Conservation (phyloP, 139 green algal species). For the Pleodorina starrii region DNA sequence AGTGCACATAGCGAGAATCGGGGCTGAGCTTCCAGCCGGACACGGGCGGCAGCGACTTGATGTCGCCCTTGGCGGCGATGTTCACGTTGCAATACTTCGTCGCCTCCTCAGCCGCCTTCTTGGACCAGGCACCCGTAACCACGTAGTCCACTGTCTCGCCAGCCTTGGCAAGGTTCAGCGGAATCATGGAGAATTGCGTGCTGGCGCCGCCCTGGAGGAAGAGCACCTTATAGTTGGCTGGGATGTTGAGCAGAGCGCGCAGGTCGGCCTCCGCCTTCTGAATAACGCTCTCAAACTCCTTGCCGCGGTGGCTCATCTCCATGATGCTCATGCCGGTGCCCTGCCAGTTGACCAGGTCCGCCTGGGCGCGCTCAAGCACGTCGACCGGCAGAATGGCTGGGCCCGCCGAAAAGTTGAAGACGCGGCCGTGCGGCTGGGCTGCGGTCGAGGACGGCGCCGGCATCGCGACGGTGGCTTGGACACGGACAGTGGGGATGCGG, state of each 20-base stretch:
- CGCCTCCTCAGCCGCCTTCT: constrained; percentile 94
- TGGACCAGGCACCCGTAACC: constrained; percentile 90
- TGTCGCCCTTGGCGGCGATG: constrained; percentile 88
- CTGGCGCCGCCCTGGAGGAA: constrained; percentile 92
- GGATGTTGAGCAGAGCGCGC: constrained; percentile 91
- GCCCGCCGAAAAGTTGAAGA: constrained; percentile 81
- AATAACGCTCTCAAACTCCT: constrained; percentile 95
- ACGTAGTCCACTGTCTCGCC: constrained; percentile 88
- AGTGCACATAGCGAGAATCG: constrained; percentile 94
- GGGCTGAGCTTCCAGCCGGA: constrained; percentile 89
- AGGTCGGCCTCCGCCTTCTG: constrained; percentile 95
- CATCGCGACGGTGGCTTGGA: constrained; percentile 28
- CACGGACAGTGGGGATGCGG: background rate
- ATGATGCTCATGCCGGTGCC: constrained; percentile 95
- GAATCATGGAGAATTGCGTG: constrained; percentile 94
- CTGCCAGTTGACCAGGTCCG: constrained; percentile 96
- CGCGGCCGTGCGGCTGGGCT: constrained; percentile 36
- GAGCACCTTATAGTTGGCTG: constrained; percentile 95
- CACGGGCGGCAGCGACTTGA: constrained; percentile 85
- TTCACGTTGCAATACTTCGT: constrained; percentile 85
- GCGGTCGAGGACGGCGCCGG: background rate
- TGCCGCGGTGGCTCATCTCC: constrained; percentile 99
- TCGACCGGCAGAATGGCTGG: constrained; percentile 92
- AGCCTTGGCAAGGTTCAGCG: constrained; percentile 88
- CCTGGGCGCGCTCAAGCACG: constrained; percentile 93